Conservation (phyloP, 257 asterid genomes). For the Oldenlandia corymbosa region DNA sequence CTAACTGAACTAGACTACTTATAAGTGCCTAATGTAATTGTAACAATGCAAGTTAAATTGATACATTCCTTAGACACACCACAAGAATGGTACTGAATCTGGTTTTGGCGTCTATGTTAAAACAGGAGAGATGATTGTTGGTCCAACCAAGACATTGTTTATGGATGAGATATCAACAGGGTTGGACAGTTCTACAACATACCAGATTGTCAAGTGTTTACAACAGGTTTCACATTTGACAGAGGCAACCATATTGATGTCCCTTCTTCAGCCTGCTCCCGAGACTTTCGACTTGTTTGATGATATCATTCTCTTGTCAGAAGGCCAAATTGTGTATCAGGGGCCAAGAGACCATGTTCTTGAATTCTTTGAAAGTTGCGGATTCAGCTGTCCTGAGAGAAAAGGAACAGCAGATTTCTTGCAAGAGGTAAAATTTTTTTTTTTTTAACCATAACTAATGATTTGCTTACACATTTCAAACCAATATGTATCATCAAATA, state of each 20-base stretch:
- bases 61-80: no score
- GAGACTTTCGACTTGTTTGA: slow-evolving; percentile 89
- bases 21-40: no score
- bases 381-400: slow-evolving; percentile 90
- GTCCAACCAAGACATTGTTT: slow-evolving; percentile 88
- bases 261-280: slow-evolving; percentile 96
- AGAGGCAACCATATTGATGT: slow-evolving; percentile 83
- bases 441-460: no score
- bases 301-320: slow-evolving; percentile 73
- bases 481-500: no score
- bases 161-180: slow-evolving; percentile 99
- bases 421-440: no score
- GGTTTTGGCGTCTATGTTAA: no score
- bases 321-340: slow-evolving; percentile 73
- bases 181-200: slow-evolving; percentile 94
- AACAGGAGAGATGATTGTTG: slow-evolving; percentile 94
- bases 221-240: slow-evolving; percentile 86
- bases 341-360: slow-evolving; percentile 82
- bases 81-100: no score
- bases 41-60: no score
- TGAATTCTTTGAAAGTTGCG: slow-evolving; percentile 70
- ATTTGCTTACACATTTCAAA: no score
- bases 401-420: slow-evolving; percentile 91
- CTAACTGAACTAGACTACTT: no score
- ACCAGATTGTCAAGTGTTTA: slow-evolving; percentile 75